Evolutionary conservation across 2,329 filamentous ascomycete genomes (phyloP).

Genomic region (Cercospora sp.): DNA sequence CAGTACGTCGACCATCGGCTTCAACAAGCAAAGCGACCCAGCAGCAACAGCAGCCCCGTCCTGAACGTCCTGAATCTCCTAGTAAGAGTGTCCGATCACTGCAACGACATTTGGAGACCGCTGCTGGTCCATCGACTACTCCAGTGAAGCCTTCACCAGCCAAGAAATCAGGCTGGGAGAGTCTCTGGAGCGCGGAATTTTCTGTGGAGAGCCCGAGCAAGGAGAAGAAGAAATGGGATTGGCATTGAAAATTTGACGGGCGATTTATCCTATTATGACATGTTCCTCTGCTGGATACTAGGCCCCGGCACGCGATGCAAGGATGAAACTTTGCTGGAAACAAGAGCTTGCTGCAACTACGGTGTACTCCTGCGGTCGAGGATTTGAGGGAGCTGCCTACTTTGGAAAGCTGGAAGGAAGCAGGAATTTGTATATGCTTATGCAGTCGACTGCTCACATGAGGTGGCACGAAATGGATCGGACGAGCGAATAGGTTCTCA

Average conservation of each 20-base stretch:
- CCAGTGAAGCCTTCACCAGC: constrained; percentile 19
- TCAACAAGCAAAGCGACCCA: constrained; percentile 17
- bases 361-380: neutral
- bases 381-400: neutral
- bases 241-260: constrained; percentile 2
- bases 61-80: constrained; percentile 34
- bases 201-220: constrained; percentile 38
- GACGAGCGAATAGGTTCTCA: neutral
- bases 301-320: no score
- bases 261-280: neutral
- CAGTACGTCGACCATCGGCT: constrained; percentile 14
- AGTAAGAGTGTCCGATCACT: constrained; percentile 37
- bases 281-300: neutral
- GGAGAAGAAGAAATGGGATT: constrained; percentile 28
- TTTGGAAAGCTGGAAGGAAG: neutral
- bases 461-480: neutral
- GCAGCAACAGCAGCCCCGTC: neutral
- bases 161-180: constrained; percentile 34
- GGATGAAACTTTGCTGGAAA: neutral
- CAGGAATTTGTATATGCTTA: neutral
- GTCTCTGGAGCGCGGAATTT: constrained; percentile 38
- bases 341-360: neutral
- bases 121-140: constrained; percentile 24
- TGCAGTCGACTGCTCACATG: neutral
- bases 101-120: constrained; percentile 31